Evolutionary conservation across 192 early-diverging fungal species (phyloP).

Genomic region (Entomortierella lignicola): DNA sequence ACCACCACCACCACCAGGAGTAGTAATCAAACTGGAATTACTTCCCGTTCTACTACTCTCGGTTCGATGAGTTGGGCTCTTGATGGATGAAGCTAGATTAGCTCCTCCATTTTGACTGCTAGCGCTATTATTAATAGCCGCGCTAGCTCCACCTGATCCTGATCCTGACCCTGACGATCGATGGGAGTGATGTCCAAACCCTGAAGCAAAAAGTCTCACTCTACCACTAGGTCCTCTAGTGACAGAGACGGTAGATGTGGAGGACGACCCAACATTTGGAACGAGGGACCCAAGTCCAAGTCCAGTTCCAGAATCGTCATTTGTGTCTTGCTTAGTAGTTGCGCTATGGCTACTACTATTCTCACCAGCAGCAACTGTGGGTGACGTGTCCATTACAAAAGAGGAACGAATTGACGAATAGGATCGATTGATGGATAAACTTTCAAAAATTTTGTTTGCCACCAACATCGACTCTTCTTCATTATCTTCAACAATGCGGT

Average conservation of each 20-base stretch:
- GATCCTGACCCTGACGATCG: constrained; percentile 46
- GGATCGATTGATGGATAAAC: constrained; percentile 44
- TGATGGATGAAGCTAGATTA: neutral
- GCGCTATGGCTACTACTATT: neutral
- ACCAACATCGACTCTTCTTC: constrained; percentile 49
- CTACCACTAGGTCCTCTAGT: constrained; percentile 4
- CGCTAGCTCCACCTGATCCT: constrained; percentile 23
- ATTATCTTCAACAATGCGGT: constrained; percentile 48
- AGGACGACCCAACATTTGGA: constrained; percentile 5
- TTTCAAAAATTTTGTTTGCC: constrained; percentile 49
- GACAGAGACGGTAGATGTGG: constrained; percentile 1
- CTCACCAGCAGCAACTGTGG: constrained; percentile 5
- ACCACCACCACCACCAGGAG: neutral
- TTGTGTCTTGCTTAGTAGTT: neutral
- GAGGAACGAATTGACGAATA: constrained; percentile 52
- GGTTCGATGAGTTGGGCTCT: constrained; percentile 15
- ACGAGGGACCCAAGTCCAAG: constrained; percentile 23
- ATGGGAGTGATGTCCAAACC: constrained; percentile 34
- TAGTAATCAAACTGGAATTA: constrained; percentile 28
- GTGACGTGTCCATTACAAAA: constrained; percentile 46
- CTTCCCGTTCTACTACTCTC: constrained; percentile 40
- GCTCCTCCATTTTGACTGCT: neutral
- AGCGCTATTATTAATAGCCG: neutral
- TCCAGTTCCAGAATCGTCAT: neutral
- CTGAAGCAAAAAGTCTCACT: constrained; percentile 28